Conservation (phyloP, 1,284 basidiomycete species). For the Termitomyces sp. region DNA sequence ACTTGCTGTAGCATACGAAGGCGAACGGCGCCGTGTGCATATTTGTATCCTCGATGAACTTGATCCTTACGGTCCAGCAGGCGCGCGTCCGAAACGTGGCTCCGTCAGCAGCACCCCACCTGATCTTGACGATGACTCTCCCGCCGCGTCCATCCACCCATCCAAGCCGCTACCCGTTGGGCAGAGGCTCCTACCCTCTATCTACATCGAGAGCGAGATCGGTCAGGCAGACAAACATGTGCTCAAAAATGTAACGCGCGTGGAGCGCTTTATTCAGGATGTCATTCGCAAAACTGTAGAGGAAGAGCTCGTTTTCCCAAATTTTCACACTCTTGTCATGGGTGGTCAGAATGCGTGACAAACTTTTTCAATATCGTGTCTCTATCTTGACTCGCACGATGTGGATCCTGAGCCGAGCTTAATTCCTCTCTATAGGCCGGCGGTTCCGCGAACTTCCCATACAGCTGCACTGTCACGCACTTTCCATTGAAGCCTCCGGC, state of each 20-base stretch:
- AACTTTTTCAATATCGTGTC: background rate
- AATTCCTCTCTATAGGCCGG: background rate
- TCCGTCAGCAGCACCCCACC: slow-evolving; percentile 23
- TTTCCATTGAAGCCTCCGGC: background rate
- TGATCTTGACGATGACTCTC: slow-evolving; percentile 24
- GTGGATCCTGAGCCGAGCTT: background rate
- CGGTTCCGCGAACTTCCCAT: background rate
- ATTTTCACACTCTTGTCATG: slow-evolving; percentile 82
- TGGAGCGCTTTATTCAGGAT: slow-evolving; percentile 94
- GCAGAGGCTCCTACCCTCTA: slow-evolving; percentile 82
- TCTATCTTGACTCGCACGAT: background rate
- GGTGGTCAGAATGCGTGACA: slow-evolving; percentile 30
- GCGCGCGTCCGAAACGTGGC: slow-evolving; percentile 47
- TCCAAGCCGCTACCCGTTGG: slow-evolving; percentile 73
- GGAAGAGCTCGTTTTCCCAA: slow-evolving; percentile 90
- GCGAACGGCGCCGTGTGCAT: slow-evolving; percentile 75
- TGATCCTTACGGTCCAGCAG: slow-evolving; percentile 71
- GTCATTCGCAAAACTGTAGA: slow-evolving; percentile 92
- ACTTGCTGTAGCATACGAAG: slow-evolving; percentile 88
- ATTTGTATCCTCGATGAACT: slow-evolving; percentile 84
- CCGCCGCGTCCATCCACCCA: slow-evolving; percentile 25
- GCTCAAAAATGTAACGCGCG: slow-evolving; percentile 92
- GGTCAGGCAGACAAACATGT: slow-evolving; percentile 96
- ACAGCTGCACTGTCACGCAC: background rate
- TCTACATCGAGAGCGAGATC: slow-evolving; percentile 94